Evolutionary conservation across 2,329 filamentous ascomycete species (phyloP).

Genomic region (Microascus cirrosus): DNA sequence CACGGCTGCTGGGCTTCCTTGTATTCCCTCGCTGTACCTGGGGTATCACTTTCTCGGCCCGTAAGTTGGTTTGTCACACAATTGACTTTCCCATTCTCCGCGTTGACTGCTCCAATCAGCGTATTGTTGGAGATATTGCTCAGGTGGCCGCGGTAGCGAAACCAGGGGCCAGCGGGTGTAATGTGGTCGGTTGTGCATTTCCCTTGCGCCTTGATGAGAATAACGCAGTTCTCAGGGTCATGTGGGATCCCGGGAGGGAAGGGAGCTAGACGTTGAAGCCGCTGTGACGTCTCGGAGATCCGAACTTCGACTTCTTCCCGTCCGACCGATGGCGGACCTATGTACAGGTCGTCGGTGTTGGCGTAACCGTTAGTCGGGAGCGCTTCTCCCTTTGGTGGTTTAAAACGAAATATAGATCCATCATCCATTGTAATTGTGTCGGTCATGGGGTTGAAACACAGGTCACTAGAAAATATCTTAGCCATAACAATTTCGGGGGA

Average conservation of each 20-base stretch:
- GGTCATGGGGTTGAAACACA: constrained; percentile 90
- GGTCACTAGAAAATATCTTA: constrained; percentile 68
- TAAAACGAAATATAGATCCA: constrained; percentile 88
- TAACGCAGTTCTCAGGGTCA: constrained; percentile 72
- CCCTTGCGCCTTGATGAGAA: constrained; percentile 91
- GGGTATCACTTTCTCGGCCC: constrained; percentile 77
- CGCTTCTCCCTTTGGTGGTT: constrained; percentile 67
- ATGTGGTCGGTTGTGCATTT: constrained; percentile 98
- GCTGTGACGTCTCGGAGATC: constrained; percentile 81
- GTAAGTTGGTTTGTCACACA: constrained; percentile 88
- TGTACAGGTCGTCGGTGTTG: constrained; percentile 86
- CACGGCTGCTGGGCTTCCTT: constrained; percentile 93
- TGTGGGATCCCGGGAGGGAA: constrained; percentile 89
- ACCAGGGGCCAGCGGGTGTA: constrained; percentile 92
- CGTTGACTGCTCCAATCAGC: constrained; percentile 95
- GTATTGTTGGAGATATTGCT: constrained; percentile 99
- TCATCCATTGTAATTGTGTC: constrained; percentile 90
- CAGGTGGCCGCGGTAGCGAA: constrained; percentile 97
- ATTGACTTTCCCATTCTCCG: constrained; percentile 93
- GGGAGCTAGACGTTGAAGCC: constrained; percentile 81
- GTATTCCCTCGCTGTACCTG: constrained; percentile 92
- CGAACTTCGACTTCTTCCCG: constrained; percentile 63
- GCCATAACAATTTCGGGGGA: constrained; percentile 86
- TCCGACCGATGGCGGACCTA: constrained; percentile 71
- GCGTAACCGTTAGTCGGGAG: constrained; percentile 79